phyloP scores from a whole-genome alignment of 495 filamentous ascomycete genomes.

The Xylaria sp. region DNA sequence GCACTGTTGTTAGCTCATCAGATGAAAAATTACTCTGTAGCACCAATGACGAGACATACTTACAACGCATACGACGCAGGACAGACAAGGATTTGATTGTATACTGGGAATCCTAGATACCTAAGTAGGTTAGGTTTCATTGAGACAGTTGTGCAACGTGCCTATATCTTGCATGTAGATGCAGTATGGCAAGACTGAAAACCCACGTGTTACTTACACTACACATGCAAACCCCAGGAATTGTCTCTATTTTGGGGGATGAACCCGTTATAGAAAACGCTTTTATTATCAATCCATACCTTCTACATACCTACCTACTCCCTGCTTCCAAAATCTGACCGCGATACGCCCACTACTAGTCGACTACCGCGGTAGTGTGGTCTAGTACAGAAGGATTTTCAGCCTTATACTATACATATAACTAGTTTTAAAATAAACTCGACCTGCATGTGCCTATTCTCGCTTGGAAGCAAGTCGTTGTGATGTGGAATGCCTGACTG shows the following conservation, averaged over 20 bases:
- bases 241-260: no score
- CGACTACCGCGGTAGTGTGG: background rate
- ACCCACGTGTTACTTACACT: background rate
- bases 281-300: background rate
- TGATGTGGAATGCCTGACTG: background rate
- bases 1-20: background rate
- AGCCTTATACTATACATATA: constrained; percentile 14
- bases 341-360: background rate
- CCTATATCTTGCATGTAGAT: constrained; percentile 1
- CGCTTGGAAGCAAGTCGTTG: background rate
- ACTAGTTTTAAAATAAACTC: background rate
- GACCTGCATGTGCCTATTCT: constrained; percentile 16
- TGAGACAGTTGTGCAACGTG: background rate
- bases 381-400: constrained; percentile 6
- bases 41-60: background rate
- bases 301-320: no score
- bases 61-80: no score
- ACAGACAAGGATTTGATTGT: background rate
- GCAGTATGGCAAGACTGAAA: background rate
- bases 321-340: background rate
- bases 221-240: no score
- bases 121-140: no score
- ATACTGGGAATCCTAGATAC: background rate
- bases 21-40: constrained; percentile 4
- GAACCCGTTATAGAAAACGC: background rate